Percentiles rank a stretch among this genome's conserved stretches.
phyloP scores from a whole-genome alignment of 1,284 basidiomycete species.

The Trametes polyzona region DNA sequence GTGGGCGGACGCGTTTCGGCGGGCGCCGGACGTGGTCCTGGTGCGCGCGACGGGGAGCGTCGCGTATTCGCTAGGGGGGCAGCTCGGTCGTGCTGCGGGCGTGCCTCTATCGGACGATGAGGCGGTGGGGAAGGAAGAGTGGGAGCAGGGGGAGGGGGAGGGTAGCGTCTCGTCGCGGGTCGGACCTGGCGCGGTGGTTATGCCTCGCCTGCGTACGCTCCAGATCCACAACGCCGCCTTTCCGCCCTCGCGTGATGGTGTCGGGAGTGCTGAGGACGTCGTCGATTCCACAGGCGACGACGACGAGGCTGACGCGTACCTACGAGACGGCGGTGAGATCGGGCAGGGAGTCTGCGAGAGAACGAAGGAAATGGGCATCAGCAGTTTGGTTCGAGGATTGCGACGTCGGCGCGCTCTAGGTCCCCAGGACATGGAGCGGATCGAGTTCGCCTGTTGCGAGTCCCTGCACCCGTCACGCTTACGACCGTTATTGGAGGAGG shows the following conservation, averaged over 20 bases:
- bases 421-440: background rate
- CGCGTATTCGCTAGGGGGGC: background rate
- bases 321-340: too few relatives aligned
- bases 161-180: too few relatives aligned
- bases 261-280: background rate
- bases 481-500: background rate
- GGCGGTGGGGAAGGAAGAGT: too few relatives aligned
- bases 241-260: background rate
- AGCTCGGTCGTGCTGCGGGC: too few relatives aligned
- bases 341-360: too few relatives aligned
- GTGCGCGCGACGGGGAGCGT: constrained; percentile 1
- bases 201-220: constrained; percentile 1
- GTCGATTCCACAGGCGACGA: background rate
- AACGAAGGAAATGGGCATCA: constrained; percentile 6
- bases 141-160: background rate
- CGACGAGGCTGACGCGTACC: background rate
- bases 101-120: too few relatives aligned
- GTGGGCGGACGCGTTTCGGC: background rate
- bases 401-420: background rate
- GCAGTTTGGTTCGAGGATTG: constrained; percentile 3
- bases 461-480: constrained; percentile 8
- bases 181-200: too few relatives aligned
- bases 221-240: background rate
- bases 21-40: background rate
- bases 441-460: constrained; percentile 3